Evolutionary conservation across 345 rosid genomes (phyloP).

Genomic region (Toxicodendron radicans): DNA sequence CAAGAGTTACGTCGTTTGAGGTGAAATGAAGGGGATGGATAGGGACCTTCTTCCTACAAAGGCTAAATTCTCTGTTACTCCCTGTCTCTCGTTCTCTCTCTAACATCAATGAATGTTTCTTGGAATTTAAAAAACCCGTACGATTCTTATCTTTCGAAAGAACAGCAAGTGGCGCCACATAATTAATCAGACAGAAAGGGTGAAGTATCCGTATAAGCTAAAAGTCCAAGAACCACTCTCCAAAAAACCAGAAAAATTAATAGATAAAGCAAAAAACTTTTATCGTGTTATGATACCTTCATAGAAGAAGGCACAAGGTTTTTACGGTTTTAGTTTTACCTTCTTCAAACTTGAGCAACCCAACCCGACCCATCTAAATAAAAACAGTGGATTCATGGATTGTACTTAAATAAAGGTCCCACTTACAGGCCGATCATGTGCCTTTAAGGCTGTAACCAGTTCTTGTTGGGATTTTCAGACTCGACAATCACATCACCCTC

Average conservation of each 20-base stretch:
- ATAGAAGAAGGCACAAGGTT: neutral
- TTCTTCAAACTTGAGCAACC: constrained; percentile 9
- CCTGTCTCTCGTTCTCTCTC: neutral
- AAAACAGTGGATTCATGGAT: neutral
- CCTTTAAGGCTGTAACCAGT: constrained; percentile 27
- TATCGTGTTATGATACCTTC: neutral
- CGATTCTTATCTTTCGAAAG: constrained; percentile 10
- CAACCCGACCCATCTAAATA: no score
- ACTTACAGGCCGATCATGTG: constrained; percentile 34
- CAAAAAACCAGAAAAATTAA: constrained; percentile 12
- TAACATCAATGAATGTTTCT: constrained; percentile 5
- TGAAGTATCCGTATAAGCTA: constrained; percentile 5
- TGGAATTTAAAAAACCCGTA: constrained; percentile 10
- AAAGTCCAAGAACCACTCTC: constrained; percentile 21
- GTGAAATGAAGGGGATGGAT: constrained; percentile 34
- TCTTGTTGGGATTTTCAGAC: constrained; percentile 35
- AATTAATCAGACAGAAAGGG: constrained; percentile 19
- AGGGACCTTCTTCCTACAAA: neutral
- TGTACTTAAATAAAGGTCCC: constrained; percentile 21
- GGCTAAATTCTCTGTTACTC: neutral
- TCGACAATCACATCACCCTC: constrained; percentile 13
- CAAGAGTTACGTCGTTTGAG: constrained; percentile 14
- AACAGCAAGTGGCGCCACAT: constrained; percentile 21
- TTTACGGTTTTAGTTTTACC: no score
- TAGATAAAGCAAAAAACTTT: no score